Evolutionary conservation across 2,329 filamentous ascomycete species (phyloP).

Genomic region (Ampelomyces quisqualis): DNA sequence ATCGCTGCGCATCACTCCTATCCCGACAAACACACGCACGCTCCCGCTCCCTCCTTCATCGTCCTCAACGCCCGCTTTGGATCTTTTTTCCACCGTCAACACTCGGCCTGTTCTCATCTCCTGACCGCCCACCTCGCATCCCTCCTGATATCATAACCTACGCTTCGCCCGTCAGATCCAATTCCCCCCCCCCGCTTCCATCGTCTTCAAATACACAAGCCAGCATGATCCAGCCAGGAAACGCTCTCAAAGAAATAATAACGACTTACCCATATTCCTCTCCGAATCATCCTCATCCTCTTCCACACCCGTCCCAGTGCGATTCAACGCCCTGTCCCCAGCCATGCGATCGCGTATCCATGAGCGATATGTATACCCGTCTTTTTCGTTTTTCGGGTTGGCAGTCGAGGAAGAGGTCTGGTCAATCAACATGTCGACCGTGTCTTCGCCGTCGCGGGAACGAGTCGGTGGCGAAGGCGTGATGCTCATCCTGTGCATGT

Average conservation of each 20-base stretch:
- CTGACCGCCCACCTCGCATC: conserved; percentile 5
- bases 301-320: neutral
- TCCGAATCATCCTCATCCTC: conserved; percentile 7
- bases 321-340: conserved; percentile 8
- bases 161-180: conserved; percentile 5
- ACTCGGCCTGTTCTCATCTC: conserved; percentile 1
- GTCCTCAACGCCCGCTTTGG: too few species aligned
- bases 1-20: neutral
- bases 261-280: conserved; percentile 12
- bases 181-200: neutral
- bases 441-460: neutral
- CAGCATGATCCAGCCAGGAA: too few species aligned
- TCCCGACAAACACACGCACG: neutral
- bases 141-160: conserved; percentile 3
- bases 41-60: neutral
- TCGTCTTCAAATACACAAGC: too few species aligned
- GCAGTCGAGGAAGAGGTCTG: neutral
- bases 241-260: too few species aligned
- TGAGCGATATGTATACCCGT: neutral
- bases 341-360: conserved; percentile 6
- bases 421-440: neutral
- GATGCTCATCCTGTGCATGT: conserved; percentile 12
- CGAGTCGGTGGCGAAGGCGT: conserved; percentile 6
- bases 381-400: neutral
- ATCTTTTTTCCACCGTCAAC: neutral